Evolutionary conservation across 768 basidiomycete species (phyloP), one percentile per base, ranked within the genome.

Genomic region (Jaapia argillacea): DNA sequence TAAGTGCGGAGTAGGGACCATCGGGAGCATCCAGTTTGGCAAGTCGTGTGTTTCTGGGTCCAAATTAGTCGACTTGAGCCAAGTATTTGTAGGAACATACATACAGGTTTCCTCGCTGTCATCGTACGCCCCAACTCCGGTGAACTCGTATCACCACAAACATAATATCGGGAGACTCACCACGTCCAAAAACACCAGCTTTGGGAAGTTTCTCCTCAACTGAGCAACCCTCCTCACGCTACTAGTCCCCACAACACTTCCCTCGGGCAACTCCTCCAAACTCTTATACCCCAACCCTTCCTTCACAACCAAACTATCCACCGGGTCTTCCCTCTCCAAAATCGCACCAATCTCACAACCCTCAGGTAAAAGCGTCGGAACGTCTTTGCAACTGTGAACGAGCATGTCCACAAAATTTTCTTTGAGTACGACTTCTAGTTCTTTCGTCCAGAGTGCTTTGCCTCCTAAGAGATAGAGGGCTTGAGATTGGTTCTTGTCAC

Each of bases 381-480:
- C 78, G 59, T 98, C 96, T 61, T 99, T 99, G 53, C 89, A 68
- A 26, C 75, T 80, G 64, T 99, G 94, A 16, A 98, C 80, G 53
- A 99, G 77, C 72, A 97, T 79, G 59, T 99, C 96, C 40, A 93
- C 84, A 10, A 71, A 66, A 24, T 72, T 65, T 36, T 80, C 71
- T 43, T 77, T 70, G 47, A 99, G 66, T 36, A 79, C 81, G 16
- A 86, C 84, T 58, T 99, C 96, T 43, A 99, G 79, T 53, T 97
- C 94, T 53, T 90, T 87, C 27, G 96, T 99, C 96, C 96, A 99
- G 23, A 97, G 63, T 0, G 85, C 74, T 58, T 89, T 90, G n/a
- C 88, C 90, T 28, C 91, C 91, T 13, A 96, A 66, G 6, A 92
- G 70, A 62, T 93, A 93, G 14, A 96, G 69, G 2, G 77, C 74